Base-by-base conservation (phyloP, 352 stramenopile species). In the Aphanomyces euteiches region DNA sequence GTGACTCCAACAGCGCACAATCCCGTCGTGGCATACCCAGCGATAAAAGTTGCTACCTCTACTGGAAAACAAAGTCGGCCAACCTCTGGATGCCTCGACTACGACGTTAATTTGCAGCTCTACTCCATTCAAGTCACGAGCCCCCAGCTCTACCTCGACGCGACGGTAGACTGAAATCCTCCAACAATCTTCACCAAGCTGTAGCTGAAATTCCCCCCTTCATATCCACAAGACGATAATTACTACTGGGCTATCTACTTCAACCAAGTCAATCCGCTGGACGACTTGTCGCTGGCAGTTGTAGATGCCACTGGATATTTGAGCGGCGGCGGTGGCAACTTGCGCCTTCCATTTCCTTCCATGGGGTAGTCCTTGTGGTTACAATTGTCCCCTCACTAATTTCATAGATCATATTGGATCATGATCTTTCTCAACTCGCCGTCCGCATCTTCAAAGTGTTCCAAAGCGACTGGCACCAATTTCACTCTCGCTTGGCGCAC, bases 171-270 rank as follows among this genome's bases (percentile, higher is more conserved):
- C 50, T 2, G n/a, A 58, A n/a, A 34, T n/a, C 45, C n/a, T n/a
- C 1, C 45, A 19, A n/a, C 13, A 15, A 53, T 53, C 45, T n/a
- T 53, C 13, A 19, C n/a, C n/a, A 53, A n/a, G 45, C n/a, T 15
- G 50, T 58, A 58, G 50, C 37, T 58, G 50, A 58, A 8, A n/a
- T 38, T 58, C 3, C 50, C 50, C 37, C 50, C 28, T 38, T 38
- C 50, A 19, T 58, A 38, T 2, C n/a, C n/a, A 19, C 50, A 15
- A 66, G 17, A 37, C 8, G 13, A 66, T 34, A 17, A 19, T 15
- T 69, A 59, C 17, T 69, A 47, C 40, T 69, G 40, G 40, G 63
- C 63, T 5, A 41, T 69, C 12, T 69, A 63, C 63, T 13, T 58
- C 47, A 41, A 61, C 37, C 63, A 17, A 19, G 63, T 19, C 21